These are phyloP conservation scores for Orychophragmus violaceus DNA, from an alignment of 345 rosid genomes.

Conservation along the genomic window DNA sequence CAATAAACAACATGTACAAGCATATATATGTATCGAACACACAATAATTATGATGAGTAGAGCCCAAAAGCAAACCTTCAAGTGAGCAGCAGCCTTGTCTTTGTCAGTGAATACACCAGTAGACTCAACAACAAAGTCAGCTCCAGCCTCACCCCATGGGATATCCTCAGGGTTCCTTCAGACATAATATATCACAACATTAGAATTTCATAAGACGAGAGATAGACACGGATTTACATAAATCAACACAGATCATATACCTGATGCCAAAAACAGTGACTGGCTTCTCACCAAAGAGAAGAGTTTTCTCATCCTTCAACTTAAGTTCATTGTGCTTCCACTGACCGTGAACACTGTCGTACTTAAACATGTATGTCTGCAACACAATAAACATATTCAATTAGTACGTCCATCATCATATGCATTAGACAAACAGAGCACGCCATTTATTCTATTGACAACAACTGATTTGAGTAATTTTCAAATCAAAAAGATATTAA, in stretches of 20 bases:
- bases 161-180: slow-evolving; percentile 85
- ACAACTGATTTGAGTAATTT: too few species aligned
- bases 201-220: background rate
- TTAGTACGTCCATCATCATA: background rate
- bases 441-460: too few species aligned
- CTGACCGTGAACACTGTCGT: slow-evolving; percentile 74
- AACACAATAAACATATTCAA: background rate
- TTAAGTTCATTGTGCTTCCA: slow-evolving; percentile 77
- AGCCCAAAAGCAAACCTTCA: slow-evolving; percentile 48
- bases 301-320: slow-evolving; percentile 63
- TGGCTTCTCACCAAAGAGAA: slow-evolving; percentile 70
- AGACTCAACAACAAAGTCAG: slow-evolving; percentile 70
- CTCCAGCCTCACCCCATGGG: slow-evolving; percentile 84
- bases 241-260: background rate
- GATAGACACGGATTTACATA: background rate
- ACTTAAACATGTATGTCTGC: slow-evolving; percentile 86
- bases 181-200: background rate
- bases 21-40: background rate
- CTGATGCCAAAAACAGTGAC: slow-evolving; percentile 68
- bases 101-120: slow-evolving; percentile 93
- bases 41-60: background rate
- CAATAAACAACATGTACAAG: too few species aligned
- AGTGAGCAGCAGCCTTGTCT: slow-evolving; percentile 89
- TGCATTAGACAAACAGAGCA: too few species aligned
- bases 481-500: too few species aligned